These are phyloP conservation scores for Salix udensis DNA, from an alignment of 345 rosid genomes.

Conservation along the genomic window DNA sequence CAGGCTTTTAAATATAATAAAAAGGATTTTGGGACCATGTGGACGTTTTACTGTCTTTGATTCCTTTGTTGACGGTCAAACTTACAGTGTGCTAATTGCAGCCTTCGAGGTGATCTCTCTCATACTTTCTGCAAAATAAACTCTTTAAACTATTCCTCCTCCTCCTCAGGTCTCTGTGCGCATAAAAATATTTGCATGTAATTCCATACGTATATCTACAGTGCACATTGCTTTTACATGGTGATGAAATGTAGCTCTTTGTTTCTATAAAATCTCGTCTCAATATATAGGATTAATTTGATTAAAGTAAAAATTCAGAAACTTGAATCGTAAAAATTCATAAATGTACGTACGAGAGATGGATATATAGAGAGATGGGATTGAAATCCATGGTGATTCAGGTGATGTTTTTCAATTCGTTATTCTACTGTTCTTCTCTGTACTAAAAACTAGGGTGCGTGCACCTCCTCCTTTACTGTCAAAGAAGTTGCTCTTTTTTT, in stretches of 20 bases:
- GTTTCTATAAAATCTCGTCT: neutral
- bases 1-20: slow-evolving; percentile 26
- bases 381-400: too few species aligned
- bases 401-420: too few species aligned
- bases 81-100: slow-evolving; percentile 24
- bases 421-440: too few species aligned
- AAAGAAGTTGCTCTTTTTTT: too few species aligned
- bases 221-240: neutral
- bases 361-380: too few species aligned
- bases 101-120: slow-evolving; percentile 35
- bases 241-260: neutral
- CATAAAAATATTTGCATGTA: neutral
- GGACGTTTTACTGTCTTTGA: slow-evolving; percentile 41
- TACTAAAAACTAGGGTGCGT: too few species aligned
- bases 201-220: neutral
- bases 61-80: slow-evolving; percentile 56
- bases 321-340: too few species aligned
- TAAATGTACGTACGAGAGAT: too few species aligned
- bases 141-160: slow-evolving; percentile 3
- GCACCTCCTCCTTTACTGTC: too few species aligned
- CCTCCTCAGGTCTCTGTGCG: neutral
- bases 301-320: neutral
- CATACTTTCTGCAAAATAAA: slow-evolving; percentile 3
- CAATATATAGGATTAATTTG: too few species aligned
- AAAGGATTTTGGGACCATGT: slow-evolving; percentile 30